phyloP scores from a whole-genome alignment of 306 rosid species.

The Vicia sativa region DNA sequence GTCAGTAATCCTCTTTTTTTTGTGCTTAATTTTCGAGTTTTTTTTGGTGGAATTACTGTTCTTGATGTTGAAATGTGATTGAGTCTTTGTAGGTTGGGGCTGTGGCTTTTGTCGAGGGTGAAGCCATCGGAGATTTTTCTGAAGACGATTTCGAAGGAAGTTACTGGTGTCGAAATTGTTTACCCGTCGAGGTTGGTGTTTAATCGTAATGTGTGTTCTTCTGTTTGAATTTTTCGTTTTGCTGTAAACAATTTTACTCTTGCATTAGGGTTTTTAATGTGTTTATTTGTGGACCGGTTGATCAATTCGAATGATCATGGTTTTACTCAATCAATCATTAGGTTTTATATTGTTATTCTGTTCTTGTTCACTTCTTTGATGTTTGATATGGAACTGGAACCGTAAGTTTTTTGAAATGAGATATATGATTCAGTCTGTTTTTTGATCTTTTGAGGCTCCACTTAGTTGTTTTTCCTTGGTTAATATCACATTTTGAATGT shows the following conservation, averaged over 20 bases:
- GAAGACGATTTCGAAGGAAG: conserved; percentile 77
- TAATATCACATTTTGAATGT: neutral
- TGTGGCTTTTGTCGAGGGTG: conserved; percentile 79
- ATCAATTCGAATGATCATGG: neutral
- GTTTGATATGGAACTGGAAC: conserved; percentile 4
- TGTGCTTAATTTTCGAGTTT: neutral
- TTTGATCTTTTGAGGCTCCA: neutral
- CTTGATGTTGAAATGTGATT: conserved; percentile 4
- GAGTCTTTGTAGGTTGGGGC: conserved; percentile 63
- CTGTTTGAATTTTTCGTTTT: neutral
- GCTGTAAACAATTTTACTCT: neutral
- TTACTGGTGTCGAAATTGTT: conserved; percentile 69
- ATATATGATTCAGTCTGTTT: neutral
- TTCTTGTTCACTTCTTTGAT: conserved; percentile 25
- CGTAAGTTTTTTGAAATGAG: conserved; percentile 18
- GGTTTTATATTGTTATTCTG: neutral
- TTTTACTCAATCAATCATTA: neutral
- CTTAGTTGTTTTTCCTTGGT: neutral
- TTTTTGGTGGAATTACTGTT: neutral
- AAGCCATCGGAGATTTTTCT: conserved; percentile 90
- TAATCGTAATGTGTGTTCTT: neutral
- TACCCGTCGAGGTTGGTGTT: conserved; percentile 80
- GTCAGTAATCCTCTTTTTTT: conserved; percentile 42
- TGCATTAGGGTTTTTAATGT: neutral
- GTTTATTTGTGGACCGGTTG: conserved; percentile 1